Conservation (phyloP, 2,329 filamentous ascomycete genomes). For the Cercospora zeae-maydis region DNA sequence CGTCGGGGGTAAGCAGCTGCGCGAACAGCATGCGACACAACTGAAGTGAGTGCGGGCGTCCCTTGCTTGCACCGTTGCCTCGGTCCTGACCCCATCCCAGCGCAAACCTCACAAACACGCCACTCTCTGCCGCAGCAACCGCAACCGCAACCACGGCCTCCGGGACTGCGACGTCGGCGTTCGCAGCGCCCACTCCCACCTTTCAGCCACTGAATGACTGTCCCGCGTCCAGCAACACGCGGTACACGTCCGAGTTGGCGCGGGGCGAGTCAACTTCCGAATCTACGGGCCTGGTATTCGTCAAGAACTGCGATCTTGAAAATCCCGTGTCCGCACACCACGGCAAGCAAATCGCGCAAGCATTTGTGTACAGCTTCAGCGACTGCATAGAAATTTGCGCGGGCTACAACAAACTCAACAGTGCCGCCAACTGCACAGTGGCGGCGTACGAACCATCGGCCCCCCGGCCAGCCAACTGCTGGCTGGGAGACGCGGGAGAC, state of each 20-base stretch:
- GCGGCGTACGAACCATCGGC: conserved; percentile 33
- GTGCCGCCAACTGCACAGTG: conserved; percentile 30
- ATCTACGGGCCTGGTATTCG: conserved; percentile 31
- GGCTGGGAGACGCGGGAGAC: conserved; percentile 29
- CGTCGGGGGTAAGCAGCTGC: conserved; percentile 33
- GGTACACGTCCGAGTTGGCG: conserved; percentile 31
- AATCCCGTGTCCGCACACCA: conserved; percentile 27
- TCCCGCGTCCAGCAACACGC: conserved; percentile 32
- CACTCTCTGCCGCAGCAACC: conserved; percentile 12
- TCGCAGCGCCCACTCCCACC: conserved; percentile 33
- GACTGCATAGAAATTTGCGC: conserved; percentile 39
- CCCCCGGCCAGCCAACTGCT: conserved; percentile 34
- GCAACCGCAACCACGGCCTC: conserved; percentile 15
- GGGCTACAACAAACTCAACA: conserved; percentile 30
- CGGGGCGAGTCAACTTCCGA: conserved; percentile 8
- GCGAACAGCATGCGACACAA: conserved; percentile 21
- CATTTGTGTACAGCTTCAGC: conserved; percentile 37
- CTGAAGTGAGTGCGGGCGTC: conserved; percentile 6
- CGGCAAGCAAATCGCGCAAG: conserved; percentile 27
- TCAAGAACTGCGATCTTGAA: conserved; percentile 34
- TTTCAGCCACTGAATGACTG: conserved; percentile 35
- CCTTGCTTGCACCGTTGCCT: conserved; percentile 10
- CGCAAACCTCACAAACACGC: conserved; percentile 22
- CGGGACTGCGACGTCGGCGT: conserved; percentile 25
- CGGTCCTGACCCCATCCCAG: conserved; percentile 6